A percentile compares a stretch with the other conserved stretches of the same genome.
These are phyloP conservation scores for Pisolithus albus DNA, from an alignment of 768 basidiomycete species.

Conservation along the genomic window DNA sequence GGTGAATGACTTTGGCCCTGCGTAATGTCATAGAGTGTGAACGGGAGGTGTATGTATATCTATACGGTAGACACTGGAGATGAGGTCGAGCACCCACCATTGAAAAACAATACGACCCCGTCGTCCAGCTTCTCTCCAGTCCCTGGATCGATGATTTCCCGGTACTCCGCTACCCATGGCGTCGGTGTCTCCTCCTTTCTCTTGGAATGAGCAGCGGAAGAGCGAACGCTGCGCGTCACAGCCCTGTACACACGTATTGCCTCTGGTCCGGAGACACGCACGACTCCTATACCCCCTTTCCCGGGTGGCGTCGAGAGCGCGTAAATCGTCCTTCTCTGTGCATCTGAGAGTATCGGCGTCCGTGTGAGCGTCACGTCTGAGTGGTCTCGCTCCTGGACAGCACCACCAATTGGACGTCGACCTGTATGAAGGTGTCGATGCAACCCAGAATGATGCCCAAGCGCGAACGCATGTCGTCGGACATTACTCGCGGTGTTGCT, in stretches of 20 bases:
- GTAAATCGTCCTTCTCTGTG: conserved; percentile 74
- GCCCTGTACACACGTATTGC: conserved; percentile 53
- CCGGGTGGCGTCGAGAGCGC: conserved; percentile 85
- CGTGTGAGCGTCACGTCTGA: too few species aligned
- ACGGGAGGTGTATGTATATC: conserved; percentile 3
- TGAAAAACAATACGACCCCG: conserved; percentile 76
- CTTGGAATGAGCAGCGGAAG: background rate
- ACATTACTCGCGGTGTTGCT: too few species aligned
- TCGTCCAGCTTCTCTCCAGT: conserved; percentile 64
- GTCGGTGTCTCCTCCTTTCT: conserved; percentile 28
- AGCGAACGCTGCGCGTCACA: conserved; percentile 40
- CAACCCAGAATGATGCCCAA: too few species aligned
- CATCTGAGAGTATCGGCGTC: conserved; percentile 30
- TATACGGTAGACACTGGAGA: background rate
- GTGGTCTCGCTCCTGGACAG: too few species aligned
- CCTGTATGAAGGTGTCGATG: too few species aligned
- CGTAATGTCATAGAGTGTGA: background rate
- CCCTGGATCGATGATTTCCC: conserved; percentile 58
- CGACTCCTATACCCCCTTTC: conserved; percentile 75
- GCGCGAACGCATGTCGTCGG: too few species aligned
- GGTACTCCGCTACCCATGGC: conserved; percentile 66
- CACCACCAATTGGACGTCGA: too few species aligned
- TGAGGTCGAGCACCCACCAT: conserved; percentile 38
- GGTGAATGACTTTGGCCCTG: conserved; percentile 78
- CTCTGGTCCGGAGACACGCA: conserved; percentile 78